Evolutionary conservation across 2,329 filamentous ascomycete genomes (phyloP).

Genomic region (Coniochaeta sp.): DNA sequence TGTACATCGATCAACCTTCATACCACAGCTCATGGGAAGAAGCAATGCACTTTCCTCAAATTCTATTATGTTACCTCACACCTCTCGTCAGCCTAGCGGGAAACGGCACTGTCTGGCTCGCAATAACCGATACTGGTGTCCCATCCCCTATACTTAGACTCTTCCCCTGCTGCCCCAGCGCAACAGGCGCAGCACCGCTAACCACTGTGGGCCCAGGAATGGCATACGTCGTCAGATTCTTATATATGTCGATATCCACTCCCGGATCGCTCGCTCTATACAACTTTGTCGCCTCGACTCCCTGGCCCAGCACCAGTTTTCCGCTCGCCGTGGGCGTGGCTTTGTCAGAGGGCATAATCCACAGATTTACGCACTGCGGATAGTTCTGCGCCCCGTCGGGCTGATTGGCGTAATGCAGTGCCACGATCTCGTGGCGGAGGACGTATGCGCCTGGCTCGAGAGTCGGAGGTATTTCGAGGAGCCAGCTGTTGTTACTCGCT

Average conservation of each 20-base stretch:
- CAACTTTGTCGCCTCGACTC: conserved; percentile 12
- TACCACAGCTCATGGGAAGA: too few species aligned
- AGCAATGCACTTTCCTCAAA: too few species aligned
- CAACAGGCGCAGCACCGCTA: conserved; percentile 15
- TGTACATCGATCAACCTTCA: too few species aligned
- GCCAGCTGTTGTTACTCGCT: conserved; percentile 43
- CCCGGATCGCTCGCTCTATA: conserved; percentile 17
- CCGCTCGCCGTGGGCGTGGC: background rate
- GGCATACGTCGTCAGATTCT: conserved; percentile 12
- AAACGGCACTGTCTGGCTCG: conserved; percentile 12
- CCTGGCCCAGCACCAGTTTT: conserved; percentile 6
- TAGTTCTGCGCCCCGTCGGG: conserved; percentile 21
- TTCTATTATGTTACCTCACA: too few species aligned
- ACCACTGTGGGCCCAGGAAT: conserved; percentile 20
- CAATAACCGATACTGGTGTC: conserved; percentile 16
- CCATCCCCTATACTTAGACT: conserved; percentile 11
- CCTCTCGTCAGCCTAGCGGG: background rate
- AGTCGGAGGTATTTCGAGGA: conserved; percentile 32
- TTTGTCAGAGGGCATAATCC: conserved; percentile 10
- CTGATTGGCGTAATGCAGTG: conserved; percentile 20
- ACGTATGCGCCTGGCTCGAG: conserved; percentile 41
- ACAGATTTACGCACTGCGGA: conserved; percentile 21
- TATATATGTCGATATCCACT: conserved; percentile 15
- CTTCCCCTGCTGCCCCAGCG: conserved; percentile 12
- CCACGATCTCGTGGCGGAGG: conserved; percentile 44